Evolutionary conservation across 2,329 filamentous ascomycete genomes (phyloP), one percentile per base, ranked within the genome.

Genomic region (Aureobasidium sp.): DNA sequence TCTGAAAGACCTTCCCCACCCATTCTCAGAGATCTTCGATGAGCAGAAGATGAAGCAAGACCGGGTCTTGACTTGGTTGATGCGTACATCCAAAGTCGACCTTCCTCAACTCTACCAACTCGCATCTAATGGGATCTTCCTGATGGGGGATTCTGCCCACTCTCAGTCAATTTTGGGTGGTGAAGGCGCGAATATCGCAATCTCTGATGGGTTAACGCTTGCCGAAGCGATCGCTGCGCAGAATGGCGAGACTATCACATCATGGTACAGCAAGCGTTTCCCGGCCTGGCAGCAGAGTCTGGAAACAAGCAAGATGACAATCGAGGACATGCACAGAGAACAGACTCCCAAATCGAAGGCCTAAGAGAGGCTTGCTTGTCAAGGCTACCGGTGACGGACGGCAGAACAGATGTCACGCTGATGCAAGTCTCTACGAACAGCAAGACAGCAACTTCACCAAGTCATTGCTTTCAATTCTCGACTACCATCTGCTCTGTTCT

Each of bases 81-180:
- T 77, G 75, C 70, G 75, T 13, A 72, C 65, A 2, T 57, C 53
- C 5, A 37, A 57, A 13, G 47, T 68, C 2, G 62, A 67, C 1
- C 53, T 62, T 8, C 19, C 54, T 15, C 23, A 61, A 17, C 62
- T 74, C 7, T 57, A 67, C 21, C 51, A 63, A 5, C 57, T 71
- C 0, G 66, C 67, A 1, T 63, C 65, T 9, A 63, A 65, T 27
- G 67, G 68, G 21, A 63, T 73, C 4, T 61, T 71, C 3, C 55
- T 74, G n/a, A 54, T 76, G 4, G 75, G 75, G 9, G 75, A 77
- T 62, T 69, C 75, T 8, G 68, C 68, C 2, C 75, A 76, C 62
- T 70, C 73, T 1, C 67, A 72, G 57, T 74, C 74, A 0, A 74
- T 77, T 27, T 62, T 76, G 3, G 74, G 75, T 5, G 73, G 75